A percentile compares a stretch with the other conserved stretches of the same genome.
Evolutionary conservation across 2,329 filamentous ascomycete species (phyloP).

Genomic region (Pseudogymnoascus sp.): DNA sequence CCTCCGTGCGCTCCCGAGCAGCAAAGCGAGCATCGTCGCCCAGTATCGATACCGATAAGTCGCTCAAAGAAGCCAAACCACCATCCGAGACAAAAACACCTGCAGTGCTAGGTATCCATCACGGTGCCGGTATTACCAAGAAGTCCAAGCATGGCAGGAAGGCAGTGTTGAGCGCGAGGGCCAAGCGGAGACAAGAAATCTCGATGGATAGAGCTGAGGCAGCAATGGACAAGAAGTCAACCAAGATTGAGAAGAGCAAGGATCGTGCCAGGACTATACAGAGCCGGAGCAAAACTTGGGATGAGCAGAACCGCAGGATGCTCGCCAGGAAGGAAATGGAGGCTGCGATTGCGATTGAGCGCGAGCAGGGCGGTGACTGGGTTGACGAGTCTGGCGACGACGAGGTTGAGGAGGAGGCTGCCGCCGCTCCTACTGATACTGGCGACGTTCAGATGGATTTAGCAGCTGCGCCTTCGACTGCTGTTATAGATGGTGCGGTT

Average conservation of each 20-base stretch:
- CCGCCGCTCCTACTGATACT: background rate
- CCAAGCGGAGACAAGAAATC: slow-evolving; percentile 48
- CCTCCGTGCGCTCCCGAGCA: slow-evolving; percentile 65
- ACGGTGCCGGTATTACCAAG: slow-evolving; percentile 59
- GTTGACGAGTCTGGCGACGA: slow-evolving; percentile 4
- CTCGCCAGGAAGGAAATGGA: slow-evolving; percentile 22
- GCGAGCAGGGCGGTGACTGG: slow-evolving; percentile 5
- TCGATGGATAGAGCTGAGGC: slow-evolving; percentile 52
- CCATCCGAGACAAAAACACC: slow-evolving; percentile 47
- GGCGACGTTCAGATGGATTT: slow-evolving; percentile 1
- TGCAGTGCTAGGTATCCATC: slow-evolving; percentile 62
- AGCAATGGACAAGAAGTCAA: slow-evolving; percentile 49
- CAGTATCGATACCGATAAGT: slow-evolving; percentile 63
- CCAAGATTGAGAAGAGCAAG: slow-evolving; percentile 49
- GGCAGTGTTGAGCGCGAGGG: slow-evolving; percentile 45
- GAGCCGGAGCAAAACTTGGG: slow-evolving; percentile 46
- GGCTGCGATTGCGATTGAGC: slow-evolving; percentile 1
- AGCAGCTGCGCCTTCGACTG: background rate
- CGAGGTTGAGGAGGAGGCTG: background rate
- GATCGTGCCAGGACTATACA: slow-evolving; percentile 40
- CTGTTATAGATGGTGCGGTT: background rate
- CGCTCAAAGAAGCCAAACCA: slow-evolving; percentile 51
- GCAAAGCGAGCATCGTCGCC: slow-evolving; percentile 65
- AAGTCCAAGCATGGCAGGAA: slow-evolving; percentile 53
- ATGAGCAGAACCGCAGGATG: slow-evolving; percentile 45